Evolutionary conservation across 2,329 filamentous ascomycete genomes (phyloP).

Genomic region (Coniochaeta prunicola): DNA sequence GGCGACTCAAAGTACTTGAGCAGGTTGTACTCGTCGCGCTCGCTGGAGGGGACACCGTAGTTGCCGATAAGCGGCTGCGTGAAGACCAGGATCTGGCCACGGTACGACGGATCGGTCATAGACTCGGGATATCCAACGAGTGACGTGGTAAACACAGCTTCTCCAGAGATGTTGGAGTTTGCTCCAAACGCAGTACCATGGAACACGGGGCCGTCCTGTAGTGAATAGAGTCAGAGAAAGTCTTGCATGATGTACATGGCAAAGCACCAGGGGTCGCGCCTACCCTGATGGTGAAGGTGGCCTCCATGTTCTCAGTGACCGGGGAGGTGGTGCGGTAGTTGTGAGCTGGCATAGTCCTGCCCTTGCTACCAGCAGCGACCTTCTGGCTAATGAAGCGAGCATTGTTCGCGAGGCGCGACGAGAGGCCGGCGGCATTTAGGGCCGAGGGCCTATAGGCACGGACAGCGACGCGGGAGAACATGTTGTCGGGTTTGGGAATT

Average conservation of each 20-base stretch:
- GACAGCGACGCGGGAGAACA: conserved; percentile 53
- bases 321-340: conserved; percentile 55
- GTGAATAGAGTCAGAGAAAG: conserved; percentile 16
- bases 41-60: conserved; percentile 87
- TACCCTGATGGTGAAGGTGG: conserved; percentile 91
- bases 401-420: conserved; percentile 23
- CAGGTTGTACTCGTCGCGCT: conserved; percentile 80
- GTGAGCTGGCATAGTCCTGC: conserved; percentile 57
- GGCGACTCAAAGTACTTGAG: conserved; percentile 98
- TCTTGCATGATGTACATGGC: conserved; percentile 7
- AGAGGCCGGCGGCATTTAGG: conserved; percentile 32
- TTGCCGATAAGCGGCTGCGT: conserved; percentile 97
- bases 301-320: conserved; percentile 60
- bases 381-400: conserved; percentile 25
- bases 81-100: conserved; percentile 95
- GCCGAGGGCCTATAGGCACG: conserved; percentile 46
- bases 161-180: conserved; percentile 92
- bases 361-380: conserved; percentile 62
- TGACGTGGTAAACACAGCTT: conserved; percentile 97
- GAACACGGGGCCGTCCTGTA: conserved; percentile 86
- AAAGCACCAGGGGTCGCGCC: not conserved
- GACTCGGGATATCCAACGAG: conserved; percentile 97
- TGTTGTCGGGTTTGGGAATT: conserved; percentile 27
- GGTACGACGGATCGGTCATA: conserved; percentile 81
- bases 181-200: conserved; percentile 95